Conservation (phyloP, 164 flowering plant genomes). For the Cinnamomum micranthum region DNA sequence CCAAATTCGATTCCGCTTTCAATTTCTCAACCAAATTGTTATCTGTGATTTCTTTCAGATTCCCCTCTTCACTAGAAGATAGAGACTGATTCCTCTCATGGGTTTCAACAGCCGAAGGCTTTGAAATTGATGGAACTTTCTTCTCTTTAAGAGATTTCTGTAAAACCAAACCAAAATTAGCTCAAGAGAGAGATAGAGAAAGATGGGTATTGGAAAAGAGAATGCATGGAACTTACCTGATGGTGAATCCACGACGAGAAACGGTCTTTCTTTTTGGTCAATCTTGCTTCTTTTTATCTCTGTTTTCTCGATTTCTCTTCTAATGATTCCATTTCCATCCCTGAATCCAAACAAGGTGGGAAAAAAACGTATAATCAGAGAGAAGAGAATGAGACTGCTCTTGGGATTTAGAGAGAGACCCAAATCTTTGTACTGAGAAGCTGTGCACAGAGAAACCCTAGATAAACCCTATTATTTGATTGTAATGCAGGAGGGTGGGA, state of each 20-base stretch:
- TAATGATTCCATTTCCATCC: no score
- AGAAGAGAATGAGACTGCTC: no score
- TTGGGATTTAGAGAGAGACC: no score
- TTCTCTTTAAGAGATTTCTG: conserved; percentile 28
- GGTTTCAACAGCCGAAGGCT: not conserved
- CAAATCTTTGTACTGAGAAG: no score
- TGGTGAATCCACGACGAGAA: conserved; percentile 40
- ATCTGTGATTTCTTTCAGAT: not conserved
- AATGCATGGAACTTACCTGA: conserved; percentile 29
- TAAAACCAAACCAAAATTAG: not conserved
- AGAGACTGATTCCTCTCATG: conserved; percentile 3
- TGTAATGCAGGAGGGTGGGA: no score
- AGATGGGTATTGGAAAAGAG: no score
- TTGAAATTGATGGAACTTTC: conserved; percentile 1
- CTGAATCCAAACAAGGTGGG: no score
- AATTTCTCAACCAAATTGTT: conserved; percentile 10
- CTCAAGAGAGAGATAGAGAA: no score
- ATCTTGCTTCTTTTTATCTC: conserved; percentile 49
- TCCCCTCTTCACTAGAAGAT: conserved; percentile 4
- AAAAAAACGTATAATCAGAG: no score
- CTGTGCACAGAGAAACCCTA: no score
- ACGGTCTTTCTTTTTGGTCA: conserved; percentile 29
- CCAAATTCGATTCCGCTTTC: conserved; percentile 7
- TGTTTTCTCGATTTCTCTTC: conserved; percentile 41
- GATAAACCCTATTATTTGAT: no score